Conservation (phyloP, 75 land plant species). For the Picea sitchensis region DNA sequence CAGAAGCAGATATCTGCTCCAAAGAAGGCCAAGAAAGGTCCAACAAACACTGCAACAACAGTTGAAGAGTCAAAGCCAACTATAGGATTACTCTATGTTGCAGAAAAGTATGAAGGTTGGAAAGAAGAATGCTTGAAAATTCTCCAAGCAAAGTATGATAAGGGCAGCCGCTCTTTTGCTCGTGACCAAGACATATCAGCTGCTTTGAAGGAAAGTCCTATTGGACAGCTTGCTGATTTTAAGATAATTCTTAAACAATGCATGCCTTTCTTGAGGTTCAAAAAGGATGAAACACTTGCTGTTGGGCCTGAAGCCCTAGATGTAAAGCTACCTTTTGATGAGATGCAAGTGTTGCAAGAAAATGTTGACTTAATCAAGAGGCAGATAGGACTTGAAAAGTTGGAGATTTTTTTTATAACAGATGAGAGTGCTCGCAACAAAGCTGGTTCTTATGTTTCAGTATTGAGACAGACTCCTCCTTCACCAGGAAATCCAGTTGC, state of each 20-base stretch:
- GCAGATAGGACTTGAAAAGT: constrained; percentile 63
- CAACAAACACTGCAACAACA: constrained; percentile 13
- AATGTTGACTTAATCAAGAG: constrained; percentile 68
- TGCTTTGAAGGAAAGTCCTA: constrained; percentile 40
- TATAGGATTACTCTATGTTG: constrained; percentile 68
- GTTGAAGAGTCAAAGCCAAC: constrained; percentile 34
- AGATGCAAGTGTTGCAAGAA: constrained; percentile 62
- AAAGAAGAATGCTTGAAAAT: constrained; percentile 73
- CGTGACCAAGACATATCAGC: constrained; percentile 59
- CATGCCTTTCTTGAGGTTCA: constrained; percentile 85
- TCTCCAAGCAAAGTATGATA: constrained; percentile 46
- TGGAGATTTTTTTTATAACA: constrained; percentile 35
- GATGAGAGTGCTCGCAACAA: constrained; percentile 41
- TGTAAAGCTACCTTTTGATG: constrained; percentile 76
- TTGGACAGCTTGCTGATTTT: constrained; percentile 51
- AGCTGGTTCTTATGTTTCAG: constrained; percentile 41
- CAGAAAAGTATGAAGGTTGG: constrained; percentile 82
- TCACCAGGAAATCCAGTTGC: constrained; percentile 84
- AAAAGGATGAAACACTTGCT: constrained; percentile 64
- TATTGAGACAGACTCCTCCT: constrained; percentile 67
- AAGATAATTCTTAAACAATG: constrained; percentile 76
- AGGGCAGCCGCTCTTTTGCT: constrained; percentile 33
- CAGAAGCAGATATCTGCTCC: constrained; percentile 68
- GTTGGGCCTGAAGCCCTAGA: constrained; percentile 77
- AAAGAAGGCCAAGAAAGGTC: constrained; percentile 62